Base-by-base conservation (phyloP, 2,329 filamentous ascomycete species). In the Fusarium sp. region DNA sequence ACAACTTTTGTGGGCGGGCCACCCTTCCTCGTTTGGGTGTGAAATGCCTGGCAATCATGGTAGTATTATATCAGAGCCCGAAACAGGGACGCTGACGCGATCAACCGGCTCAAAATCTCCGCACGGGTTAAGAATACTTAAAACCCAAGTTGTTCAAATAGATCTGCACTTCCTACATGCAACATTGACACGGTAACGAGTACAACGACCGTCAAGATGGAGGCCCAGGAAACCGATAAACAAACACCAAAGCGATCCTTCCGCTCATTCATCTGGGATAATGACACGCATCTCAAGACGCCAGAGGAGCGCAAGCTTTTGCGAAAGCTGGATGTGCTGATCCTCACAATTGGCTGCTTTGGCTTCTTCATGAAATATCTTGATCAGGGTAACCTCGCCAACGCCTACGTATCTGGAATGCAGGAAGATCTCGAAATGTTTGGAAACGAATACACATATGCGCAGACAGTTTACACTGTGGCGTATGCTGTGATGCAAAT, bases 211-310 rank as follows among this genome's bases (percentile, higher is more conserved):
- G 34, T 15, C 28, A 36, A 36, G 6, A 36, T 36, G 34, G 34
- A 36, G 34, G 34, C 15, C 34, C 34, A 36, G 17, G 34, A 46
- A 20, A 33, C 17, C 44, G 44, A 46, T 5, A 31, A 33, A 33
- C 44, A 46, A 15, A n/a, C 44, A 8, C 44, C 44, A 8, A 46
- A 46, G 22, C 44, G 44, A 20, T 46, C 38, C 6, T 28, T 33
- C 31, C 49, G 10, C 22, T 53, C n/a, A 9, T 58, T 49, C 42
- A 58, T 63, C n/a, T 63, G 59, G 42, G 59, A 58, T 40, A 63
- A 55, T 7, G 50, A 53, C 26, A 40, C 40, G 22, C 51, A 55
- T 22, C 56, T 60, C 26, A 55, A 60, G 38, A 48, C 44, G 5
- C 62, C 56, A 2, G 56, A 65, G 7, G 56, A 65, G 31, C 62